A percentile compares a stretch with the other conserved stretches of the same genome.
phyloP scores from a whole-genome alignment of 2,329 filamentous ascomycete genomes.

The Rhinocladiella mackenziei region DNA sequence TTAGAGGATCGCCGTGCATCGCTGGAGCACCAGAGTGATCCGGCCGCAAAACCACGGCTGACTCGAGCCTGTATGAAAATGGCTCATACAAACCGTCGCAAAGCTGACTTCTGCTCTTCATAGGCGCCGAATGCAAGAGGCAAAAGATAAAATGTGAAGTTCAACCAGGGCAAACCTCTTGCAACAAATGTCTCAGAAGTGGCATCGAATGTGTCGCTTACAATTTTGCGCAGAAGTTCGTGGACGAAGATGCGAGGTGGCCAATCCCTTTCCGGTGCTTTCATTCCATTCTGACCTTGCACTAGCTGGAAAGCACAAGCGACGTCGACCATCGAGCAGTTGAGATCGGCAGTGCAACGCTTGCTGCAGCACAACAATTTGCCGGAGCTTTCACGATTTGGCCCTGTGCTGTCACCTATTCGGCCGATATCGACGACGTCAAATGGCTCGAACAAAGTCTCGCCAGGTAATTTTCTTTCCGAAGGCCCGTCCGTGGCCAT shows the following conservation, averaged over 20 bases:
- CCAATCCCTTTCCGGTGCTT: slow-evolving; percentile 10
- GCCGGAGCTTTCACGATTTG: slow-evolving; percentile 34
- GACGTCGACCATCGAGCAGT: slow-evolving; percentile 40
- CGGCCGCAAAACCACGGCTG: no score
- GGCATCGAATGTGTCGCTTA: slow-evolving; percentile 53
- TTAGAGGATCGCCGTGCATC: no score
- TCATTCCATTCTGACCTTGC: slow-evolving; percentile 13
- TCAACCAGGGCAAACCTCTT: slow-evolving; percentile 44
- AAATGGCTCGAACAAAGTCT: no score
- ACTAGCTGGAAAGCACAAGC: slow-evolving; percentile 46
- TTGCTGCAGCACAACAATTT: slow-evolving; percentile 44
- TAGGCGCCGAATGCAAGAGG: slow-evolving; percentile 49
- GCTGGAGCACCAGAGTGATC: no score
- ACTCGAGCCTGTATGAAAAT: background rate
- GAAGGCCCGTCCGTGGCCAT: slow-evolving; percentile 6
- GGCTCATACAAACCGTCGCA: background rate
- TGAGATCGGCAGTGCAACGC: slow-evolving; percentile 45
- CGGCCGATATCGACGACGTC: no score
- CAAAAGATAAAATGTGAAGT: slow-evolving; percentile 55
- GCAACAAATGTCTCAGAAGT: slow-evolving; percentile 49
- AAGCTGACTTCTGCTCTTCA: background rate
- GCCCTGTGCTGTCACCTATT: background rate
- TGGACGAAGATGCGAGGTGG: slow-evolving; percentile 53
- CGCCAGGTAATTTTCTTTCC: background rate
- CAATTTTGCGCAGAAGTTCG: slow-evolving; percentile 53